Evolutionary conservation across 2,329 filamentous ascomycete species (phyloP), one percentile per base, ranked within the genome.

Genomic region (Cordyceps javanica): DNA sequence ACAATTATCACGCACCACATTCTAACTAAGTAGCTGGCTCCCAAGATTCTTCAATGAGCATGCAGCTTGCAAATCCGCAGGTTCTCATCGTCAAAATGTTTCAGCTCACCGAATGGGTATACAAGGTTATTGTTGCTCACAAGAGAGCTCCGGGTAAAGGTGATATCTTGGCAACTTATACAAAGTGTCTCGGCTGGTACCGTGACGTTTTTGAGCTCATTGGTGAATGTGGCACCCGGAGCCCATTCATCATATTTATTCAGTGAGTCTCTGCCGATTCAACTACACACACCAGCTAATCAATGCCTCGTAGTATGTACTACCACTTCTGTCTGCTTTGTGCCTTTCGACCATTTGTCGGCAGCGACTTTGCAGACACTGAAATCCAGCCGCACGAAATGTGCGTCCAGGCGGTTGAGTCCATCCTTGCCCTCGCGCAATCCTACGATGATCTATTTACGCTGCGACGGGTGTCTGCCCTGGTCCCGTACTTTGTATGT

Each of bases 361-460:
- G 52, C 38, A 13, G 26, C 16, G 9, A 19, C 5, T 14, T 48
- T 11, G 25, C 13, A 3, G 48, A 44, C 5, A 36, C 26, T 7
- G 54, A 60, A n/a, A 32, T 59, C 13, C 46, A 42, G 34, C 55
- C 62, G 8, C 48, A 39, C 7, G 50, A 59, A 2, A 50, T 45
- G 19, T 54, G 51, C 8, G 16, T 19, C 1, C 51, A 54, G 19
- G 51, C 51, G 13, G 39, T 45, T 3, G 39, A 54, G 30, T 36
- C 51, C 25, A 54, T 54, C 19, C 51, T 54, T 8, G 23, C 52
- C 2, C 55, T 63, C 13, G 42, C 59, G 9, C 59, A 62, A 26
- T 63, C 60, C 13, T 60, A 66, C 45, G 61, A 57, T 14, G 58
- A 62, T 21, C 49, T 65, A 16, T 66, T 64, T 19, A 59, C 58